Conservation (phyloP, 352 stramenopile genomes). For the Pythium folliculosum region DNA sequence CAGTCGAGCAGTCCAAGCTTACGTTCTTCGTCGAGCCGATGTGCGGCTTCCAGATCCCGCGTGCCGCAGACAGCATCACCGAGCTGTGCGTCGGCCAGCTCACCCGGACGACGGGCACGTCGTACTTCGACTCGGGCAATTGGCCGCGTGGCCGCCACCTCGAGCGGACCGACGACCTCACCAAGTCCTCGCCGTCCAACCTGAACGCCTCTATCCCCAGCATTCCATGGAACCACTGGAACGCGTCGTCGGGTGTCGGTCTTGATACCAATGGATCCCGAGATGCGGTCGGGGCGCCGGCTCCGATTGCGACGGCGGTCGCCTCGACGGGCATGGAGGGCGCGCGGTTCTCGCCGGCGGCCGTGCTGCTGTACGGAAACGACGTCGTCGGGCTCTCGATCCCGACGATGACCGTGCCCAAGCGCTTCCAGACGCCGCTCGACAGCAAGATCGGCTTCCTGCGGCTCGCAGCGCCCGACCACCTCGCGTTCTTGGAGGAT, state of each 20-base stretch:
- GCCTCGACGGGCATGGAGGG: background rate
- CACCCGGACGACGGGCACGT: background rate
- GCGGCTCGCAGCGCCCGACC: constrained; percentile 6
- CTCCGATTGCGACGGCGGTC: background rate
- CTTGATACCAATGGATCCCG: no score
- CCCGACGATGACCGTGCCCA: background rate
- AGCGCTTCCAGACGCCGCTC: background rate
- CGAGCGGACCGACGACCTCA: background rate
- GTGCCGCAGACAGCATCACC: background rate
- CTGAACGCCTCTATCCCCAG: background rate
- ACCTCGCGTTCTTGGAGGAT: constrained; percentile 17
- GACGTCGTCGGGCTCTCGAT: constrained; percentile 24
- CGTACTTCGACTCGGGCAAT: background rate
- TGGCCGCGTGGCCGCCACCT: background rate
- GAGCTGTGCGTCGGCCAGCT: constrained; percentile 17
- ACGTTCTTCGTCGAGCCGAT: constrained; percentile 22
- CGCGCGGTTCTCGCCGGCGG: background rate
- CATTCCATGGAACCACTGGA: background rate
- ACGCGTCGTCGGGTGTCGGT: background rate
- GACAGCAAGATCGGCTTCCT: constrained; percentile 6
- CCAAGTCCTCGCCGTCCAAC: background rate
- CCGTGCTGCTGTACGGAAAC: constrained; percentile 25
- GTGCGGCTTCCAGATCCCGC: constrained; percentile 10
- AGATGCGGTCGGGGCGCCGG: no score
- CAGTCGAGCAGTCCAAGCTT: constrained; percentile 8